Evolutionary conservation across 2,329 filamentous ascomycete species (phyloP), one percentile per base, ranked within the genome.

Genomic region (Verticillium tricorpus): DNA sequence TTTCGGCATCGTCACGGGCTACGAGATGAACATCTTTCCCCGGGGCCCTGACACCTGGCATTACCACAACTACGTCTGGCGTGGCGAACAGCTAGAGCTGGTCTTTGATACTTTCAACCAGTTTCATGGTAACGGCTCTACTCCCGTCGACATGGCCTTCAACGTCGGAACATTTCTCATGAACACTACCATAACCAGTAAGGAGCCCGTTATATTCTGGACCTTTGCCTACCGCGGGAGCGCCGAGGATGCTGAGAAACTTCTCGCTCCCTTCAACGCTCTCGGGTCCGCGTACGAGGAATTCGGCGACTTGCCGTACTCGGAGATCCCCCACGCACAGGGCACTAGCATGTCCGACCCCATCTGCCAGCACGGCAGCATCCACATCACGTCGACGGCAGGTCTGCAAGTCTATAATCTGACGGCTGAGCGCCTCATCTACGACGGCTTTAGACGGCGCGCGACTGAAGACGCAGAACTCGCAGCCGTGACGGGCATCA

Each of bases 1-100:
- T 65, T 77, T 83, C 64, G 81, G 81, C 52, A 77, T 84, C 58
- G 75, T 83, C 52, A 69, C 78, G 60, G 79, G 74, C 63, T 74
- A 79, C n/a, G 76, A 71, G 25, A 78, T 82, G 65, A 77, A 73
- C 64, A 68, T 78, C 11, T 75, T 69, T 61, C 52, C 67, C 76
- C 66, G 69, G 70, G n/a, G 71, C 59, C 28, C 62, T 56, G 54
- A 25, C 25, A 32, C 25, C 14, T 17, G 54, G 17, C 54, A 9
- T 28, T 55, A 66, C 50, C 67, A 68, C 37, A 69, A 63, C 40
- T 70, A 69, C 60, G 32, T 66, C 39, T 70, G 61, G 60, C 32
- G 19, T 0, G 59, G 60, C 8, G 65, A 66, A n/a, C 64, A 69
- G 58, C 62, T 69, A 22, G 67, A 70, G 34, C 34, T 55, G 2